phyloP scores from a whole-genome alignment of 2,329 filamentous ascomycete species.

The Neofusicoccum sp. region DNA sequence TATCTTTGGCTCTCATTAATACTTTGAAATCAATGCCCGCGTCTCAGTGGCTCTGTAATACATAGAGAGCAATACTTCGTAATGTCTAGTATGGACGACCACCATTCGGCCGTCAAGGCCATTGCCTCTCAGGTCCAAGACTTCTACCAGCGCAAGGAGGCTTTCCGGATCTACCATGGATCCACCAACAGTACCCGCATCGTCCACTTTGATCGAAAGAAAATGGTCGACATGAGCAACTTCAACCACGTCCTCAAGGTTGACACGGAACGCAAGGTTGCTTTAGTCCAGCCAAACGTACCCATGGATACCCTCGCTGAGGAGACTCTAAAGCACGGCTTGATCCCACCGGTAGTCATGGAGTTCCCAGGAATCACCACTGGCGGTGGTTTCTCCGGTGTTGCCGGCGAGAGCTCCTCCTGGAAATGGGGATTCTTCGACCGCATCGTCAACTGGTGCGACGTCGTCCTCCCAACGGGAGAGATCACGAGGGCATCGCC shows the following conservation, averaged over 20 bases:
- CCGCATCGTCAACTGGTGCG: constrained; percentile 58
- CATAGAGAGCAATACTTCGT: neutral
- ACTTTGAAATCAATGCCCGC: no score
- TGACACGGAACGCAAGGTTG: constrained; percentile 42
- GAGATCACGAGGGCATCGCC: constrained; percentile 50
- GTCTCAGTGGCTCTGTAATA: neutral
- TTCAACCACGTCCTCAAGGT: constrained; percentile 50
- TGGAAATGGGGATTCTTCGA: constrained; percentile 68
- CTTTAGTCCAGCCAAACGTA: constrained; percentile 66
- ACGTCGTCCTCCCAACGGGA: constrained; percentile 63
- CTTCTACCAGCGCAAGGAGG: constrained; percentile 48
- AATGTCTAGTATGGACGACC: constrained; percentile 27
- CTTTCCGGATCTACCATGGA: constrained; percentile 58
- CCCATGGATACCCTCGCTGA: constrained; percentile 64
- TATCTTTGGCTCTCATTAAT: no score
- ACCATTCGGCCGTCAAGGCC: constrained; percentile 35
- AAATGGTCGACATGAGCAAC: constrained; percentile 49
- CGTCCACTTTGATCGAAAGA: constrained; percentile 39
- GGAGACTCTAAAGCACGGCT: constrained; percentile 53
- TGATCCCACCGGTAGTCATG: constrained; percentile 67
- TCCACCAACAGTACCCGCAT: constrained; percentile 55
- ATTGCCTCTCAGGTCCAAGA: constrained; percentile 41
- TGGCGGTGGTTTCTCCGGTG: constrained; percentile 66
- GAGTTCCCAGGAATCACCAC: constrained; percentile 70
- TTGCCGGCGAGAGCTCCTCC: constrained; percentile 64